phyloP scores from a whole-genome alignment of 2,329 filamentous ascomycete species.

The Aspergillus costaricaensis region DNA sequence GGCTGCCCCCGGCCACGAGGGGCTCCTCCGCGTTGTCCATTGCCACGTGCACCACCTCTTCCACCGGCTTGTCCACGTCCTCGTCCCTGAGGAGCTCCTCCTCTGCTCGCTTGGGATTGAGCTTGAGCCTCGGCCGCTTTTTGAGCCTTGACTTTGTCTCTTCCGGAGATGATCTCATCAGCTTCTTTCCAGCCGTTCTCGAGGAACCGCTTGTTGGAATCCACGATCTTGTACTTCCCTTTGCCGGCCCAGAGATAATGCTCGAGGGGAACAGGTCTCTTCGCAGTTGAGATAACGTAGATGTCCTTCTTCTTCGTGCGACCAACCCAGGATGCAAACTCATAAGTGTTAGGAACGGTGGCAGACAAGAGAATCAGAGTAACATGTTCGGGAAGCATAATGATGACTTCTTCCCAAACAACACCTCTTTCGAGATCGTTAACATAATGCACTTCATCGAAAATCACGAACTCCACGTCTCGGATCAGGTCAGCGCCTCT shows the following conservation, averaged over 20 bases:
- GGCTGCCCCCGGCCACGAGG: slow-evolving; percentile 60
- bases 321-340: slow-evolving; percentile 98
- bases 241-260: slow-evolving; percentile 97
- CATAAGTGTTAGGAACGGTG: slow-evolving; percentile 94
- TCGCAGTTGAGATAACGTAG: slow-evolving; percentile 96
- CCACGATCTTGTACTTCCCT: slow-evolving; percentile 90
- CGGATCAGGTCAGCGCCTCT: slow-evolving; percentile 92
- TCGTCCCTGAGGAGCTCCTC: slow-evolving; percentile 56
- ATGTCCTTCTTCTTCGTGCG: slow-evolving; percentile 98
- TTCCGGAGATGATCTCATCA: slow-evolving; percentile 76
- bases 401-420: slow-evolving; percentile 99
- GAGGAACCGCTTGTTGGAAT: slow-evolving; percentile 85
- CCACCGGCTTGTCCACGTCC: slow-evolving; percentile 58
- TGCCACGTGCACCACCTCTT: slow-evolving; percentile 38
- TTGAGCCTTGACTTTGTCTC: slow-evolving; percentile 70
- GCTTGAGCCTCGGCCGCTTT: slow-evolving; percentile 55
- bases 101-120: slow-evolving; percentile 55
- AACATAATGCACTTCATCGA: slow-evolving; percentile 98
- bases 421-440: slow-evolving; percentile 95
- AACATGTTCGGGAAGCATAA: slow-evolving; percentile 97
- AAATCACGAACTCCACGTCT: slow-evolving; percentile 98
- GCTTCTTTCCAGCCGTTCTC: slow-evolving; percentile 95
- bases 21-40: slow-evolving; percentile 43
- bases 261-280: slow-evolving; percentile 89
- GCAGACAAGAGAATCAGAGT: slow-evolving; percentile 93